Base-by-base conservation (phyloP, 2,329 filamentous ascomycete genomes). In the Reticulascus tulasneorum region DNA sequence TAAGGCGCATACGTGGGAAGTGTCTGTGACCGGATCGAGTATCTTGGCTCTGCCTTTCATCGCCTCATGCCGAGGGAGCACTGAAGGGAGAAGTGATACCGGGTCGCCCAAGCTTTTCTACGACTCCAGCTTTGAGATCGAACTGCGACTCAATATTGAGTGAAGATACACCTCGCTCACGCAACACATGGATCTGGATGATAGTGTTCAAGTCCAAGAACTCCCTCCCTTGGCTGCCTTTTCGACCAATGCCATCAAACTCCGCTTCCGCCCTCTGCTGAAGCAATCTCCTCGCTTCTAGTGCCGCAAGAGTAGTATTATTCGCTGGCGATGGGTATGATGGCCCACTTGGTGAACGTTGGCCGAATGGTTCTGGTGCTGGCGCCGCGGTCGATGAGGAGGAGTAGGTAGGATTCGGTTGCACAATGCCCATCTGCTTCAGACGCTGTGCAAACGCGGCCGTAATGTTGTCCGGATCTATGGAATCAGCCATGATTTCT, bases 391-490 rank as follows among this genome's bases (percentile, higher is more conserved):
- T 72, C 7, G 73, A 77, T 2, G 71, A 74, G 17, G 68, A 60
- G 6, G 73, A 77, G 29, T 64, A 69, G 5, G 69, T 75, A 20
- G 74, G 73, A 44, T 70, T 73, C 5, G 75, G 73, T 29, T 72
- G 64, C 8, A 65, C 73, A 20, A 76, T 59, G 49, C 74, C 75
- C 66, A 79, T 75, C 43, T 72, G 57, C 18, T 64, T 64, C 6
- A 79, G 64, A 12, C 75, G 72, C 31, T 58, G 57, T 8, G 73
- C 67, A 53, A 75, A 77, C 43, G 58, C 66, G n/a, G 60, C 51
- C 28, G 62, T 56, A 13, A 58, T 44, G 23, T 54, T 49, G 47
- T 71, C 63, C n/a, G 69, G 63, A 38, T 69, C 62, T 42, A 49
- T 47, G 23, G 56, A 56, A 39, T 71, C 64, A 24, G 59, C 50